Base-by-base conservation (phyloP, 768 basidiomycete genomes). In the Boletus tylopilopsis region DNA sequence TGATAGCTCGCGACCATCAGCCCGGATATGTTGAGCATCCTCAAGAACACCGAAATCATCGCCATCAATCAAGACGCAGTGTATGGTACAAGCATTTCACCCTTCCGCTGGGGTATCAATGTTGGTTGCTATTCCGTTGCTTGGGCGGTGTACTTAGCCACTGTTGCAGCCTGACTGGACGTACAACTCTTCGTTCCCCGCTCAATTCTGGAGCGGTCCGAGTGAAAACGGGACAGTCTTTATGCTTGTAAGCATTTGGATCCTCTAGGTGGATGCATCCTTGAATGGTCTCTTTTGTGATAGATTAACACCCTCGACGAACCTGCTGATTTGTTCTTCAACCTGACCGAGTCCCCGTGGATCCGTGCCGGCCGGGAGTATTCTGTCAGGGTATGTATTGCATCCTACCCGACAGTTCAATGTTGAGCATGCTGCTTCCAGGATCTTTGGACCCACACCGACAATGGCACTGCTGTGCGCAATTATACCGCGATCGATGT, bases 361-460 rank as follows among this genome's bases (percentile, higher is more conserved):
- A 80, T 83, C 52, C 75, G 81, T 24, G 81, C 82, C 9, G 82
- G 83, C 18, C 65, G 79, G 35, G 75, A 82, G 57, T 86, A 86
- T 54, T 58, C 74, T 15, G 78, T 86, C 54, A 72, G 82, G 52
- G 83, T 83, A 58, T 47, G 81, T 49, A 32, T 29, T 35, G 6
- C n/a, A 18, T 24, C 8, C 30, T 19, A 24, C n/a, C n/a, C n/a
- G n/a, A n/a, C 6, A 1, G 5, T 21, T 23, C 24, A 1, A 35
- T 7, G 25, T 24, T 46, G n/a, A 59, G 10, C 21, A 13, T 22
- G 2, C 3, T 9, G 10, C 37, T 41, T 27, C n/a, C 47, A 87
- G 82, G 85, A 88, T 58, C 70, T 87, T 10, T 88, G 85, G 85
- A 68, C 79, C 5, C 85, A 87, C 60, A 85, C 81, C 6, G 67